Conservation (phyloP, 208 protist species). For the Acanthamoeba castellanii region DNA sequence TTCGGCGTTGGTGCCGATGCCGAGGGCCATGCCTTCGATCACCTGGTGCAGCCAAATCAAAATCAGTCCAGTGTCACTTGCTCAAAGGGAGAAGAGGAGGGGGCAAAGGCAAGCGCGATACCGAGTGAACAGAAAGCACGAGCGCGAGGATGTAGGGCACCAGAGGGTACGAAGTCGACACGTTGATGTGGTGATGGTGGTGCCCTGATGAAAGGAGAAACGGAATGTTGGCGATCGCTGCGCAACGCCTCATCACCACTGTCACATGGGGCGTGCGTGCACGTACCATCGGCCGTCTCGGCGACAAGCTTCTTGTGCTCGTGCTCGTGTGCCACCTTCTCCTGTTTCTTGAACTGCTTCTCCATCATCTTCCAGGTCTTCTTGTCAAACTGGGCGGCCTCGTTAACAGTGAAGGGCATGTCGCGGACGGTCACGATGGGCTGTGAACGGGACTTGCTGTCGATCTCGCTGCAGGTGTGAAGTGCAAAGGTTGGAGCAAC, state of each 20-base stretch:
- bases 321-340: background rate
- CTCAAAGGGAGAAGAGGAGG: background rate
- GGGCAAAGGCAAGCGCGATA: background rate
- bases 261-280: background rate
- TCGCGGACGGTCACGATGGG: conserved; percentile 7
- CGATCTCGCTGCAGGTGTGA: background rate
- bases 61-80: background rate
- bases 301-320: conserved; percentile 4
- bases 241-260: background rate
- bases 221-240: background rate
- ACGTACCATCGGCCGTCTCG: background rate
- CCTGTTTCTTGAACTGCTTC: conserved; percentile 15
- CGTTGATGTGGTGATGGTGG: conserved; percentile 71
- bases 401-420: background rate
- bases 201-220: background rate
- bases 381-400: background rate
- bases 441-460: conserved; percentile 1
- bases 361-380: conserved; percentile 26
- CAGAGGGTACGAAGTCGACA: conserved; percentile 36
- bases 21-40: conserved; percentile 68
- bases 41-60: background rate
- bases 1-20: conserved; percentile 45
- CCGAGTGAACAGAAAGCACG: conserved; percentile 65
- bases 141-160: conserved; percentile 69
- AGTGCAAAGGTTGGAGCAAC: background rate